Evolutionary conservation across 345 rosid species (phyloP).

Genomic region (Linum lewisii): DNA sequence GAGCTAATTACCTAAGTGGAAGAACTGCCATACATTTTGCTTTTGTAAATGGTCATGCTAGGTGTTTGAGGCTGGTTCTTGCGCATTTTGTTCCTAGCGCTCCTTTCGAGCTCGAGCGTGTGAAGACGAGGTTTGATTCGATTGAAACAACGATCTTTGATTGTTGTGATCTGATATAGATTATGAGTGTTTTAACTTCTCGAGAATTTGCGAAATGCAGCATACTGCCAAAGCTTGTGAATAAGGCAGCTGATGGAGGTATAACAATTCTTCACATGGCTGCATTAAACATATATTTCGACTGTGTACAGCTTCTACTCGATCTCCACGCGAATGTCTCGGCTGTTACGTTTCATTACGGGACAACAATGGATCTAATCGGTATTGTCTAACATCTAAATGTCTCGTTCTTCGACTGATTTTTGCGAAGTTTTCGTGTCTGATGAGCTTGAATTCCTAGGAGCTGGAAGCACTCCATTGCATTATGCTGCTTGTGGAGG

Average conservation of each 20-base stretch:
- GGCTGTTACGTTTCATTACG: conserved; percentile 75
- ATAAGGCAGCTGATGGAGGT: conserved; percentile 98
- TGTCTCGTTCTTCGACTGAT: not conserved
- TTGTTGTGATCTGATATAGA: no score
- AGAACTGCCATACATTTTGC: conserved; percentile 97
- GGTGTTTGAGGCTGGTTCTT: conserved; percentile 85
- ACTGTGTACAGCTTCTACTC: conserved; percentile 90
- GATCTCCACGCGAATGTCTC: conserved; percentile 82
- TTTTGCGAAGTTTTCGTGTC: conserved; percentile 2
- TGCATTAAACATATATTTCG: conserved; percentile 87
- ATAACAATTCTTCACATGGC: conserved; percentile 97
- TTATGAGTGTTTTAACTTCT: no score
- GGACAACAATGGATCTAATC: no score
- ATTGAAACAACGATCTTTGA: conserved; percentile 32
- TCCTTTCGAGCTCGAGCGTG: conserved; percentile 29
- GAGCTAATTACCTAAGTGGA: conserved; percentile 92
- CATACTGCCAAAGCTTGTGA: no score
- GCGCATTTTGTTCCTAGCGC: conserved; percentile 89
- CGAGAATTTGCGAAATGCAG: no score
- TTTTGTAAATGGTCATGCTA: conserved; percentile 77
- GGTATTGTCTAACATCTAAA: conserved; percentile 30
- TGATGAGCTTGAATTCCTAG: conserved; percentile 13
- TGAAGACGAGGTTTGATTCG: conserved; percentile 47
- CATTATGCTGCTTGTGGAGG: no score
- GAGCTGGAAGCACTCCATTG: no score